Base-by-base conservation (phyloP, 495 filamentous ascomycete genomes). In the Neurospora sp. region DNA sequence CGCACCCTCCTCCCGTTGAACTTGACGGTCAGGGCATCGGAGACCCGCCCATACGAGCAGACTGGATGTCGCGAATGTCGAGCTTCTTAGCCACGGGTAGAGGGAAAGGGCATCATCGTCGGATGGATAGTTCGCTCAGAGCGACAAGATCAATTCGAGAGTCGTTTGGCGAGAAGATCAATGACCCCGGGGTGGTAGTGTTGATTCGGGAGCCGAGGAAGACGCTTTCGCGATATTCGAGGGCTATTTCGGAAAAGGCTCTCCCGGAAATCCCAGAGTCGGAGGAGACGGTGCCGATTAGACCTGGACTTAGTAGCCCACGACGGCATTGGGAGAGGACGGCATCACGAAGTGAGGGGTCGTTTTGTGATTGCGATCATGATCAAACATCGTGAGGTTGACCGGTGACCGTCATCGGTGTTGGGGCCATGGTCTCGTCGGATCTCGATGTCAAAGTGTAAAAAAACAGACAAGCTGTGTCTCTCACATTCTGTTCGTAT, bases 151-250 rank as follows among this genome's bases (percentile, higher is more conserved):
- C 73, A 9, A 54, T 78, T 11, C 70, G 78, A 14, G 78, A 79
- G 66, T 79, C 78, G 40, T 79, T 79, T 60, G 78, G 78, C 35
- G 78, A 79, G 49, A 79, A 79, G 49, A 54, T 75, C 40, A 79
- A 79, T 14, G 78, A 79, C 35, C 78, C 78, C 1, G 78, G 75
- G 3, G 69, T 75, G 16, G 74, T 70, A 2, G 42, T 79, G 44
- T n/a, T 71, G 9, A 39, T 66, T 66, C 54, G 7, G 54, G 54
- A 75, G n/a, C 60, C 75, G 20, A 74, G 10, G 1, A 75, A 74
- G 27, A 72, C 73, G 20, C 71, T 44, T 14, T 38, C 73, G 14
- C 73, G 73, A 1, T 60, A 73, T 10, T 62, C 74, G 42, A 72
- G 70, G 46, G 46, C 31, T 35, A 35, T 37, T 37, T 66, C 27